Conservation (phyloP, 2,329 filamentous ascomycete genomes). For the Aureobasidium musti region DNA sequence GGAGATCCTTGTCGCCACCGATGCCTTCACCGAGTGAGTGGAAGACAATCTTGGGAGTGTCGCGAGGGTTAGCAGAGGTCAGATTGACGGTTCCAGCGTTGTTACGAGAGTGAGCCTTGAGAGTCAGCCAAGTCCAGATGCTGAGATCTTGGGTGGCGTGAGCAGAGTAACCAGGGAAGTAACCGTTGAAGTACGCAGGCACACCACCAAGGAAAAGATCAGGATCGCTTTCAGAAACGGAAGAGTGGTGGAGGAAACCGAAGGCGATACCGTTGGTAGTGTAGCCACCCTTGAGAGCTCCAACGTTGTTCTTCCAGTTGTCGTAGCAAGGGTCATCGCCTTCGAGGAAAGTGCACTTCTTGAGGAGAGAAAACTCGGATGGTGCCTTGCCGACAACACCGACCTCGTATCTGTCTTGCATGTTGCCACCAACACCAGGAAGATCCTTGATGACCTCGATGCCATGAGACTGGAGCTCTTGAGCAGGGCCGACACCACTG, state of each 20-base stretch:
- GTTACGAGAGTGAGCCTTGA: slow-evolving; percentile 67
- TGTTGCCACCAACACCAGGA: slow-evolving; percentile 64
- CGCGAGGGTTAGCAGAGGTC: slow-evolving; percentile 62
- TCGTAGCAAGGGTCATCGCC: slow-evolving; percentile 48
- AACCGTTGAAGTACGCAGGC: slow-evolving; percentile 57
- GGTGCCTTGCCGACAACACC: slow-evolving; percentile 51
- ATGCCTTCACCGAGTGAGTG: slow-evolving; percentile 58
- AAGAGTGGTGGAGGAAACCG: slow-evolving; percentile 48
- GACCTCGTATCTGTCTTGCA: slow-evolving; percentile 63
- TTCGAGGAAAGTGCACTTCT: slow-evolving; percentile 45
- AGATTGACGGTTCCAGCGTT: slow-evolving; percentile 62
- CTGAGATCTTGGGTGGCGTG: slow-evolving; percentile 49
- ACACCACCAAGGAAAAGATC: slow-evolving; percentile 60
- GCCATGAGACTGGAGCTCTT: slow-evolving; percentile 55
- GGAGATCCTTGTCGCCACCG: slow-evolving; percentile 47
- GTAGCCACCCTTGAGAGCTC: slow-evolving; percentile 47
- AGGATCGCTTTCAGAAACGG: slow-evolving; percentile 48
- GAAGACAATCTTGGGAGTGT: slow-evolving; percentile 64
- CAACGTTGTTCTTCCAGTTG: slow-evolving; percentile 46
- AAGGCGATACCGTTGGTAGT: slow-evolving; percentile 57
- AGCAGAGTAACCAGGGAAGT: slow-evolving; percentile 57
- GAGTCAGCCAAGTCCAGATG: slow-evolving; percentile 54
- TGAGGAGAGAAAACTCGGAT: slow-evolving; percentile 42
- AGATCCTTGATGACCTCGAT: slow-evolving; percentile 59
- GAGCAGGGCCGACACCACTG: slow-evolving; percentile 61